Conservation (phyloP, 208 protist genomes). For the Leishmania gerbilli region DNA sequence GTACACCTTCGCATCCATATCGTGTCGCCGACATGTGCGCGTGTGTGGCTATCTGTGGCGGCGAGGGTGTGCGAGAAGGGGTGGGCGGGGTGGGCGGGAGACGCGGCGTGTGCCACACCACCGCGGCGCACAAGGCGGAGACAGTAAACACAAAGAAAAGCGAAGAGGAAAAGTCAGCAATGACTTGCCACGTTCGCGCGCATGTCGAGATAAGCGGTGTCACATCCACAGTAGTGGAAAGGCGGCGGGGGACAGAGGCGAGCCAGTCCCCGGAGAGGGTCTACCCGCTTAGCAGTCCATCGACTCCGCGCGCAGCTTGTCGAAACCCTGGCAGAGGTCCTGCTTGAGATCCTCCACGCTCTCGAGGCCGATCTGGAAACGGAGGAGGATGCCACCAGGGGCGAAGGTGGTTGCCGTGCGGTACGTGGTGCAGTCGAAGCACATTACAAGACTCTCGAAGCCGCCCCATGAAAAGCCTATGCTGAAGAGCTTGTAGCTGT, state of each 20-base stretch:
- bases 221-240: neutral
- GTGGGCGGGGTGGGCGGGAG: neutral
- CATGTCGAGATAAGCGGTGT: neutral
- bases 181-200: neutral
- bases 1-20: neutral
- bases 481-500: constrained; percentile 26
- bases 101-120: neutral
- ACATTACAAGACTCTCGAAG: constrained; percentile 36
- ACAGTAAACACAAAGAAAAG: neutral
- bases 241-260: neutral
- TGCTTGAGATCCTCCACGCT: constrained; percentile 34
- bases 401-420: constrained; percentile 33
- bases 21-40: neutral
- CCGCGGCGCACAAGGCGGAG: neutral
- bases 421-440: constrained; percentile 30
- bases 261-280: neutral
- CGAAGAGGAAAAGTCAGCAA: neutral
- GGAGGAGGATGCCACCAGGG: constrained; percentile 26
- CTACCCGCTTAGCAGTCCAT: constrained; percentile 2
- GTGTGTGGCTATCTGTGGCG: neutral
- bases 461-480: constrained; percentile 40
- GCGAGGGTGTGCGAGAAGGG: neutral
- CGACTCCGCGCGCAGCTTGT: constrained; percentile 7
- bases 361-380: constrained; percentile 37
- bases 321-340: constrained; percentile 30